A percentile compares a stretch with the other conserved stretches of the same genome.
Conservation (phyloP, 208 protist species). For the Blastocrithidia nonstop region DNA sequence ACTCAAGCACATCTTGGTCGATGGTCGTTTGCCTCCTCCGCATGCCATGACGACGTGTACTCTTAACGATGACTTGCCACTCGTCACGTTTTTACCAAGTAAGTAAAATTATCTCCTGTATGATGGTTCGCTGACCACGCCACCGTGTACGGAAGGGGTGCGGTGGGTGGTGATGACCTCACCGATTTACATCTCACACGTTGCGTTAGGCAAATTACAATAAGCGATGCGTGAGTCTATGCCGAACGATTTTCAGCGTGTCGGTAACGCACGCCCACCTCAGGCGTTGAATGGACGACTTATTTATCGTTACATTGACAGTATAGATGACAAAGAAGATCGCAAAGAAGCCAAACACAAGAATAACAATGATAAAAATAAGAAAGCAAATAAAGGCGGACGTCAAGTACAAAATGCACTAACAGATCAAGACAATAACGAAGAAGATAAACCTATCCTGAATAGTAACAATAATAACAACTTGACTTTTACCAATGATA, state of each 20-base stretch:
- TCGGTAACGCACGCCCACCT: conserved; percentile 35
- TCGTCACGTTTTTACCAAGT: conserved; percentile 24
- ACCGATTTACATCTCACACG: conserved; percentile 34
- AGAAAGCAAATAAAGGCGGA: no score
- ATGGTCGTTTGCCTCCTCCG: conserved; percentile 27
- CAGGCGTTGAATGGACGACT: conserved; percentile 43
- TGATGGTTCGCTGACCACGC: conserved; percentile 57
- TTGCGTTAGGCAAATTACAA: conserved; percentile 26
- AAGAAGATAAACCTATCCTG: not conserved
- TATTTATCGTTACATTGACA: conserved; percentile 54
- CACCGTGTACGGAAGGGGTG: conserved; percentile 60
- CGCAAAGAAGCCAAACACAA: not conserved
- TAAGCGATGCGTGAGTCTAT: conserved; percentile 20
- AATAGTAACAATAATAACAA: no score
- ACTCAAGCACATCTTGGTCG: conserved; percentile 49
- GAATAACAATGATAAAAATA: not conserved
- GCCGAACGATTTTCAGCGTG: conserved; percentile 28
- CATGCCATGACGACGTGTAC: conserved; percentile 48
- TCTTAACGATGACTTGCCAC: conserved; percentile 24
- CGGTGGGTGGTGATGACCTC: conserved; percentile 68
- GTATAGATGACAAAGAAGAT: conserved; percentile 8
- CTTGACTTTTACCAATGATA: no score
- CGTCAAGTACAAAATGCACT: no score
- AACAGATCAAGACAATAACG: not conserved
- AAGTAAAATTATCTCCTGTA: conserved; percentile 56